These are phyloP conservation scores for Aspergillus terreus DNA, from an alignment of 2,329 filamentous ascomycete species.

Conservation along the genomic window DNA sequence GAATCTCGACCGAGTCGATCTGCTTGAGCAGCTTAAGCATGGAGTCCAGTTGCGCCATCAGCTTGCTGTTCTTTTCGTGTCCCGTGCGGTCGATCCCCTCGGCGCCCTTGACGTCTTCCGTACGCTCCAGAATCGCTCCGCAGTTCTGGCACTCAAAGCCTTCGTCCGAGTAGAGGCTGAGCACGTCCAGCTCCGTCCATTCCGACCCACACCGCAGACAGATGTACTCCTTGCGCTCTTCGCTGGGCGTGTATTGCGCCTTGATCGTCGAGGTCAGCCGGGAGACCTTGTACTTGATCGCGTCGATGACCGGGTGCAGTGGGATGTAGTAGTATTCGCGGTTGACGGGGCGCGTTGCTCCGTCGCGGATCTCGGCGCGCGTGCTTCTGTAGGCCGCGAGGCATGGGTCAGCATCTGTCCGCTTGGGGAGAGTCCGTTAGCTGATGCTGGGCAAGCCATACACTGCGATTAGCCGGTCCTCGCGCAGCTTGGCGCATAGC, in stretches of 20 bases:
- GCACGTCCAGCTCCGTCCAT: conserved; percentile 85
- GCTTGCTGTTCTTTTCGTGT: conserved; percentile 48
- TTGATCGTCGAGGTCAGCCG: conserved; percentile 86
- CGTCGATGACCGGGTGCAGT: conserved; percentile 89
- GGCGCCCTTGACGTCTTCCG: conserved; percentile 43
- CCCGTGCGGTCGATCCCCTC: conserved; percentile 44
- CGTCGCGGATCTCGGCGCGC: conserved; percentile 73
- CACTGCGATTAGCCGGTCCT: conserved; percentile 81
- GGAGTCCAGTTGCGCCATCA: conserved; percentile 46
- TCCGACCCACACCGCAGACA: conserved; percentile 78
- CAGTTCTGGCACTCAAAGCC: conserved; percentile 87
- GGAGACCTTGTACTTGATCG: conserved; percentile 91
- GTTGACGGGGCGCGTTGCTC: conserved; percentile 75
- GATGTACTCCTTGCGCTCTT: conserved; percentile 87
- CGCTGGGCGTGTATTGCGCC: conserved; percentile 71
- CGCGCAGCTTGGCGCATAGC: conserved; percentile 76
- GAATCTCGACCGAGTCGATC: conserved; percentile 46
- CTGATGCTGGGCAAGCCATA: conserved; percentile 44
- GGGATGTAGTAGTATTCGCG: conserved; percentile 97
- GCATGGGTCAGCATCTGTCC: conserved; percentile 9
- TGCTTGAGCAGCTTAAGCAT: conserved; percentile 47
- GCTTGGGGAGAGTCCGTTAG: conserved; percentile 1
- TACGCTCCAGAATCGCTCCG: conserved; percentile 45
- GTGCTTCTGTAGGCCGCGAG: conserved; percentile 52
- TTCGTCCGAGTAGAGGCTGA: conserved; percentile 64